Percentiles rank a stretch among this genome's conserved stretches.
Conservation (phyloP, 2,329 filamentous ascomycete genomes). For the Nigrospora osmanthi region DNA sequence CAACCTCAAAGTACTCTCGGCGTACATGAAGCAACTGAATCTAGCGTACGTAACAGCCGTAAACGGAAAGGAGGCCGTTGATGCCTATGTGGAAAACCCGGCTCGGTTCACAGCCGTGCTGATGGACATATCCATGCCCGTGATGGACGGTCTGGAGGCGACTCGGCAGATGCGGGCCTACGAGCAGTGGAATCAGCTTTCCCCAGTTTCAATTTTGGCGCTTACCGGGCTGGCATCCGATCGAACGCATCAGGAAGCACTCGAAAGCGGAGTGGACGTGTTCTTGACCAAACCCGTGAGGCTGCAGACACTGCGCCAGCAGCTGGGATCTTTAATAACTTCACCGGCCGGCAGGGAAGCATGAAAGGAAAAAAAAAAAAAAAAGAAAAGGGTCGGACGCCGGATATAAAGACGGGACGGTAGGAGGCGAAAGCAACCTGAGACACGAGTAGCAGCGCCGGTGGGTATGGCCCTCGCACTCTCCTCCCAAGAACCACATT, state of each 20-base stretch:
- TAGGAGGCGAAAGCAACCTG: too few species aligned
- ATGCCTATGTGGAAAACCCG: constrained; percentile 17
- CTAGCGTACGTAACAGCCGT: constrained; percentile 20
- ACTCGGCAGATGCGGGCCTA: constrained; percentile 30
- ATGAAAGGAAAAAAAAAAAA: too few species aligned
- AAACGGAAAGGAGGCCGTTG: constrained; percentile 29
- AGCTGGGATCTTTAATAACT: not conserved
- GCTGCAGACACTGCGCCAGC: constrained; percentile 19
- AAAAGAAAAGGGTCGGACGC: too few species aligned
- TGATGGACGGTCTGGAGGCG: constrained; percentile 30
- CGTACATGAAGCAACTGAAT: constrained; percentile 21
- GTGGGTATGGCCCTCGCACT: too few species aligned
- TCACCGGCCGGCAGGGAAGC: too few species aligned
- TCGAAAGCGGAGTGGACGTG: constrained; percentile 34
- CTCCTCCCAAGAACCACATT: too few species aligned
- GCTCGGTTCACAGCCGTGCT: constrained; percentile 2
- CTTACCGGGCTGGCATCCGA: constrained; percentile 34
- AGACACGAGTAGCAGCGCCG: too few species aligned
- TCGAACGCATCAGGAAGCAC: constrained; percentile 34
- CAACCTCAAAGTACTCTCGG: constrained; percentile 22
- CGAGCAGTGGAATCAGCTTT: constrained; percentile 29
- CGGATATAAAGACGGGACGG: too few species aligned
- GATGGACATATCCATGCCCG: constrained; percentile 35
- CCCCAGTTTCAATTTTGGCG: constrained; percentile 29
- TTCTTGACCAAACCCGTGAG: constrained; percentile 39